Evolutionary conservation across 2,329 filamentous ascomycete genomes (phyloP).

Genomic region (Aotearoamyces nothofagi): DNA sequence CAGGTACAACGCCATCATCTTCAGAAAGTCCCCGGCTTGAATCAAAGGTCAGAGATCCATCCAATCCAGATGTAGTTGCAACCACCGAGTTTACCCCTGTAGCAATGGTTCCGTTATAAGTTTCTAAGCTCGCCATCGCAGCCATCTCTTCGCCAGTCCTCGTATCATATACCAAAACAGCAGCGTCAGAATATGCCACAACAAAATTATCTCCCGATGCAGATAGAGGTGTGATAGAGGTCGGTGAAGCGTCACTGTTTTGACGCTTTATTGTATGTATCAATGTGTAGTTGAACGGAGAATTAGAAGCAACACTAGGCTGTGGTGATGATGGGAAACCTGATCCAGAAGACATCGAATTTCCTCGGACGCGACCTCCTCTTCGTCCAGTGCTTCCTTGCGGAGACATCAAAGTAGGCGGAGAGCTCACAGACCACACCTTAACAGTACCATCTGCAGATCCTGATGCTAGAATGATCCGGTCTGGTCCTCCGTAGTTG

Average conservation of each 20-base stretch:
- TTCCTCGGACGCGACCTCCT: constrained; percentile 66
- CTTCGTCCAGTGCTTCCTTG: constrained; percentile 48
- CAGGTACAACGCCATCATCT: constrained; percentile 64
- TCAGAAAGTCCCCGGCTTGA: constrained; percentile 44
- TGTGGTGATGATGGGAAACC: constrained; percentile 85
- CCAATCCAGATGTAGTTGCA: constrained; percentile 69
- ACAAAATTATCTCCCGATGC: constrained; percentile 76
- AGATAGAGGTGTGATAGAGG: constrained; percentile 83
- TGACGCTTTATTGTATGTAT: constrained; percentile 71
- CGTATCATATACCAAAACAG: constrained; percentile 85
- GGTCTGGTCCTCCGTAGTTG: constrained; percentile 66
- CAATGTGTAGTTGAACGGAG: constrained; percentile 75
- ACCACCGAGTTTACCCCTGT: constrained; percentile 84
- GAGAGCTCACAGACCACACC: constrained; percentile 86
- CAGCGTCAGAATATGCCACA: constrained; percentile 81
- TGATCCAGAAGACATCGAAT: constrained; percentile 89
- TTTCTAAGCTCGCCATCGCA: constrained; percentile 85
- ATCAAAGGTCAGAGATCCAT: constrained; percentile 44
- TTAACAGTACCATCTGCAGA: constrained; percentile 83
- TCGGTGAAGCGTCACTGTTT: constrained; percentile 61
- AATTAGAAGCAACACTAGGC: constrained; percentile 70
- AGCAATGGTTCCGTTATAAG: constrained; percentile 74
- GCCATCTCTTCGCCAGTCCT: constrained; percentile 82
- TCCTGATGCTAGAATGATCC: constrained; percentile 81
- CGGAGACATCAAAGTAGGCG: constrained; percentile 72